Percentiles rank a stretch among this genome's conserved stretches.
These are phyloP conservation scores for Aspergillus sp. DNA, from an alignment of 2,329 filamentous ascomycete species.

Conservation along the genomic window DNA sequence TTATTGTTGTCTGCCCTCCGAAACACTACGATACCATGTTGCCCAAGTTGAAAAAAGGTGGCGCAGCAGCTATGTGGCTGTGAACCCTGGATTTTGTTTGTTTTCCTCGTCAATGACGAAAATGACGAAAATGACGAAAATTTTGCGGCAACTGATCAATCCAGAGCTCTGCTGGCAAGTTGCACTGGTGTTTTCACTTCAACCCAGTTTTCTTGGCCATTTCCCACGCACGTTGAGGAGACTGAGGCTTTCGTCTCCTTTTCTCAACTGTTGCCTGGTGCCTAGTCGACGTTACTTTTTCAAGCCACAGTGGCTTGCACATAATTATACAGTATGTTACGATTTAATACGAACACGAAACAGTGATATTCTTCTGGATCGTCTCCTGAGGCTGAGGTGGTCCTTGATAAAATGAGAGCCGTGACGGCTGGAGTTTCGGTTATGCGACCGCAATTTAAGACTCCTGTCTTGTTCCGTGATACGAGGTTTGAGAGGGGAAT, in stretches of 20 bases:
- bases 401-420: background rate
- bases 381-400: background rate
- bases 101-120: constrained; percentile 1
- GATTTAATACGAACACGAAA: background rate
- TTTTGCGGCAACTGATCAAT: background rate
- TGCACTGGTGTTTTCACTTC: background rate
- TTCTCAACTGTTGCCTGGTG: constrained; percentile 7
- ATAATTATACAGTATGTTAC: background rate
- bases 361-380: background rate
- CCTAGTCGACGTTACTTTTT: constrained; percentile 1
- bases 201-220: too few relatives aligned
- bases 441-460: background rate
- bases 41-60: background rate
- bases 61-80: constrained; percentile 9
- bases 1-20: constrained; percentile 5
- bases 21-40: constrained; percentile 7
- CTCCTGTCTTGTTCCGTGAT: background rate
- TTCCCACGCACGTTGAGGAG: too few relatives aligned
- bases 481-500: background rate
- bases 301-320: constrained; percentile 10
- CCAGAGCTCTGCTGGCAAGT: background rate
- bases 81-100: background rate
- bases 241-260: background rate
- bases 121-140: constrained; percentile 2
- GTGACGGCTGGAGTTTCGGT: background rate